Evolutionary conservation across 176 grass and related monocot genomes (phyloP), one percentile per base, ranked within the genome.

Genomic region (Phyllostachys edulis): DNA sequence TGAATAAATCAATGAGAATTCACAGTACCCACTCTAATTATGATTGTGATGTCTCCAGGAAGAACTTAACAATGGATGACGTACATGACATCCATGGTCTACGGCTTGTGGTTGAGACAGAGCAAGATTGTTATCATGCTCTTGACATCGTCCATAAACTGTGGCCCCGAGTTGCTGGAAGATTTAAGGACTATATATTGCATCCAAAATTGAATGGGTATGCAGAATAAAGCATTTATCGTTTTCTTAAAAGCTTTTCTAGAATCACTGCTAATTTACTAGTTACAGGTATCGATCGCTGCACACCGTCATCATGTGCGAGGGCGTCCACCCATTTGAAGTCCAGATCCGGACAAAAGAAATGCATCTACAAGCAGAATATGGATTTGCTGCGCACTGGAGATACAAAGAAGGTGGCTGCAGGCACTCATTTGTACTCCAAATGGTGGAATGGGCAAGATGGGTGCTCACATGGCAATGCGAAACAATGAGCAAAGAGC

Each of bases 81-180:
- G 92, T 96, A 24, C 97, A 94, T 82, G 97, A 99, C 71, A 99
- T 99, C 63, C 93, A 96, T 73, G 97, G 93, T 26, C 81, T 99
- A 40, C 89, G 97, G 6, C 89, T 99, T 61, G 87, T 99, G 60
- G 97, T 96, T 72, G 93, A 96, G 4, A 94, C 88, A 46, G 90
- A 96, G 59, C 52, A 94, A 80, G 97, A 92, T 82, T 99, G 97
- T 80, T 99, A 96, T 62, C 80, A 47, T 70, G 91, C 91, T 63
- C 88, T 96, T n/a, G 80, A 90, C 15, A 75, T 94, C 2, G 91
- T 96, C 66, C 93, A 96, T 81, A 83, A 73, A 38, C 56, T 99
- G 50, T 99, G 97, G 97, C 88, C 91, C 5, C 79, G 70, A 84
- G 82, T 92, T 20, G 0, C 41, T 50, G 93, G 86, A 78, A 94